Percentiles rank a stretch among this genome's conserved stretches.
Conservation (phyloP, 2,329 filamentous ascomycete species). For the Xylogone sp. region DNA sequence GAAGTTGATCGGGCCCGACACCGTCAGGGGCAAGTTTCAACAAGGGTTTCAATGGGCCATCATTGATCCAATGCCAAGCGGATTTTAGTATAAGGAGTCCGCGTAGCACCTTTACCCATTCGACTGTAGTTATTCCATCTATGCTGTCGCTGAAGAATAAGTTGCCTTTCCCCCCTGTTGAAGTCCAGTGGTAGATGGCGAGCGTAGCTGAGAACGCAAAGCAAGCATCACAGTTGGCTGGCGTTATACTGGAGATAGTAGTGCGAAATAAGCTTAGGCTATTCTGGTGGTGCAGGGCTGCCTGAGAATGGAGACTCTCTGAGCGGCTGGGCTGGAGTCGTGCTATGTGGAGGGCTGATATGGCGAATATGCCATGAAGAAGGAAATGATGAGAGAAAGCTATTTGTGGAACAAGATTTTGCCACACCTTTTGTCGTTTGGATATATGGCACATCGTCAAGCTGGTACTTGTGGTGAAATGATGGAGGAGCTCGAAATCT, state of each 20-base stretch:
- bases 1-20: not conserved
- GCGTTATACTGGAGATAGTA: conserved; percentile 6
- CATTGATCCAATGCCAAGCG: conserved; percentile 1
- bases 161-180: conserved; percentile 6
- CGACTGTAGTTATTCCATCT: conserved; percentile 1
- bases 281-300: conserved; percentile 8
- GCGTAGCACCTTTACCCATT: conserved; percentile 9
- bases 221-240: conserved; percentile 11
- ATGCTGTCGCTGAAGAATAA: conserved; percentile 9
- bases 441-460: conserved; percentile 8
- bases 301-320: conserved; percentile 1
- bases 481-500: conserved; percentile 17
- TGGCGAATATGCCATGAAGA: conserved; percentile 13
- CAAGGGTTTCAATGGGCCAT: conserved; percentile 5
- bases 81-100: conserved; percentile 3
- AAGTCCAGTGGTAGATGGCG: conserved; percentile 10
- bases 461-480: conserved; percentile 13
- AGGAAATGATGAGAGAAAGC: conserved; percentile 14
- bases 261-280: conserved; percentile 7
- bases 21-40: not conserved
- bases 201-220: conserved; percentile 11
- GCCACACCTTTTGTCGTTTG: conserved; percentile 8
- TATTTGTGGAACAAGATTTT: conserved; percentile 10
- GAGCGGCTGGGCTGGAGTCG: conserved; percentile 5
- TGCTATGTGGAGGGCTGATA: conserved; percentile 14